Evolutionary conservation across 257 asterid species (phyloP).

Genomic region (Solanum ossicruentum): DNA sequence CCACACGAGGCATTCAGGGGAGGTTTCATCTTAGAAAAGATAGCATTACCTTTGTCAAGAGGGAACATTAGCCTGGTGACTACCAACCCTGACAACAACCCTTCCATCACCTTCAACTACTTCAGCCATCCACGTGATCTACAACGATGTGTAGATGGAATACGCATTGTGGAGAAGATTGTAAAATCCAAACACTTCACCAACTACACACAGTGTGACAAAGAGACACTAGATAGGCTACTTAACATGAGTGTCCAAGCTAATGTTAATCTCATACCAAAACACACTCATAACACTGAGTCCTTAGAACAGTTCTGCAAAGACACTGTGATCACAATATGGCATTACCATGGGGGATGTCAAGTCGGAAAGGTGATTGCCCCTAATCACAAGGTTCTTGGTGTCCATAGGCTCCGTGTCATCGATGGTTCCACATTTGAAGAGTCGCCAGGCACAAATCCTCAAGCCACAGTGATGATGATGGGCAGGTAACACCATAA

Average conservation of each 20-base stretch:
- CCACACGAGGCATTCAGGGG: constrained; percentile 51
- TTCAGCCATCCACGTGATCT: constrained; percentile 73
- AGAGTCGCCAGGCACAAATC: constrained; percentile 93
- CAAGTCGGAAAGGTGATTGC: constrained; percentile 70
- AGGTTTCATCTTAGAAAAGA: constrained; percentile 59
- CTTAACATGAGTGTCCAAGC: constrained; percentile 74
- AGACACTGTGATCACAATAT: constrained; percentile 89
- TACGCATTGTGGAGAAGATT: constrained; percentile 63
- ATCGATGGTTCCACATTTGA: constrained; percentile 70
- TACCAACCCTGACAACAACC: constrained; percentile 68
- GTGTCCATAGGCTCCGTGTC: constrained; percentile 64
- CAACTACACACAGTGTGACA: constrained; percentile 31
- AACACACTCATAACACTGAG: constrained; percentile 64
- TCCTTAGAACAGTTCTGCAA: constrained; percentile 79
- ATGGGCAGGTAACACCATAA: constrained; percentile 57
- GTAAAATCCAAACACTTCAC: constrained; percentile 45
- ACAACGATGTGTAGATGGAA: constrained; percentile 55
- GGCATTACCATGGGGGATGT: constrained; percentile 99
- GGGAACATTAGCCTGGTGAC: constrained; percentile 43
- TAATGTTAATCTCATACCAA: constrained; percentile 77
- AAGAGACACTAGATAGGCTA: constrained; percentile 38
- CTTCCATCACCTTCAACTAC: constrained; percentile 85
- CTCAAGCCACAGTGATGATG: constrained; percentile 97
- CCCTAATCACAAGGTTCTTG: constrained; percentile 46
- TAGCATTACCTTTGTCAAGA: constrained; percentile 39